A percentile compares a stretch with the other conserved stretches of the same genome.
Evolutionary conservation across 75 land plant genomes (phyloP).

Genomic region (Picea sitchensis): DNA sequence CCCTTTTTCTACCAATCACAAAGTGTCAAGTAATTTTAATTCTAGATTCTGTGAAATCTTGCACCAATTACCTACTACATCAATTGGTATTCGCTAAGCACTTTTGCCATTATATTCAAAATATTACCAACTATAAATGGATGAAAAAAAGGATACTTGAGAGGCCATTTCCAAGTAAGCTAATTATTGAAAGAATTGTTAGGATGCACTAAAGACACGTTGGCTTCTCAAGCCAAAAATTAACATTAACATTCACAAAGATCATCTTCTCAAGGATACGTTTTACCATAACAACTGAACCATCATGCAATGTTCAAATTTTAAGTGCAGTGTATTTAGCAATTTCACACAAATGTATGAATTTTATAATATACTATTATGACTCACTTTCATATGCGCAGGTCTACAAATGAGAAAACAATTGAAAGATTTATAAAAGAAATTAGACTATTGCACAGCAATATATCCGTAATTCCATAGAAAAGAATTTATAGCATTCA

Average conservation of each 20-base stretch:
- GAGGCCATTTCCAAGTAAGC: not conserved
- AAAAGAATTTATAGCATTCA: too few relatives aligned
- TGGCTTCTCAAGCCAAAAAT: not conserved
- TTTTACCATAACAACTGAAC: not conserved
- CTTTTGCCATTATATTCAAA: too few relatives aligned
- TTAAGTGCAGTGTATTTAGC: not conserved
- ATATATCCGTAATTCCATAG: too few relatives aligned
- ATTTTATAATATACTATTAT: not conserved
- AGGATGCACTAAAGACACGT: not conserved
- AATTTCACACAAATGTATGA: not conserved
- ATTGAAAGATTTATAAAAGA: not conserved
- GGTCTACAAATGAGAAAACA: not conserved
- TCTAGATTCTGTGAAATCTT: too few relatives aligned
- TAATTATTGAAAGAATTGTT: not conserved
- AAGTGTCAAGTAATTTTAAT: too few relatives aligned
- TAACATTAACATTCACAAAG: not conserved
- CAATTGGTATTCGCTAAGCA: too few relatives aligned
- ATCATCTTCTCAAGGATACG: not conserved
- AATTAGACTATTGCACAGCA: too few relatives aligned
- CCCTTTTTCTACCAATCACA: too few relatives aligned
- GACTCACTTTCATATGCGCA: not conserved
- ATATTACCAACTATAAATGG: not conserved
- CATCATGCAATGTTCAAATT: not conserved
- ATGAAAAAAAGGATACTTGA: not conserved
- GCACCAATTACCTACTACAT: too few relatives aligned